A percentile compares a stretch with the other conserved stretches of the same genome.
phyloP scores from a whole-genome alignment of 2,329 filamentous ascomycete species.

The Lasiodiplodia sp. region DNA sequence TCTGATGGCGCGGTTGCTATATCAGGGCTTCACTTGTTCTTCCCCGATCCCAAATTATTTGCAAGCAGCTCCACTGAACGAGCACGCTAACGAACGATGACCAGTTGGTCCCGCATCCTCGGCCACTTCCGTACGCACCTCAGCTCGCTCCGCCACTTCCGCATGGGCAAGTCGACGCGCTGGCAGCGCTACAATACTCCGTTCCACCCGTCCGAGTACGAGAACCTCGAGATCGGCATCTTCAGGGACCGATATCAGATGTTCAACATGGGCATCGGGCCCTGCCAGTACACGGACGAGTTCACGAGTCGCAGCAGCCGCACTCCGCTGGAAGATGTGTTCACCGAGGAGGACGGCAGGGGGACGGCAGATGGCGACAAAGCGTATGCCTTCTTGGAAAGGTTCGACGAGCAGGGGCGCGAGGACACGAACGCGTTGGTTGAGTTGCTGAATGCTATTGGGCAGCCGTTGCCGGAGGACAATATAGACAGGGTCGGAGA shows the following conservation, averaged over 20 bases:
- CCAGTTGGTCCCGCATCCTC: background rate
- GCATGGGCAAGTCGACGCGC: constrained; percentile 6
- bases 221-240: background rate
- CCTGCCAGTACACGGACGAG: background rate
- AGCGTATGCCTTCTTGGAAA: background rate
- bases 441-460: background rate
- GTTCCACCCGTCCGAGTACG: background rate
- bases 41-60: no score
- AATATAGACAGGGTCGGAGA: background rate
- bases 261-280: constrained; percentile 11
- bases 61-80: background rate
- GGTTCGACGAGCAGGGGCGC: background rate
- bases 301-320: background rate
- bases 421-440: background rate
- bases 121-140: background rate
- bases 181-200: background rate
- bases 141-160: background rate
- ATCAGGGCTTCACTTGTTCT: no score
- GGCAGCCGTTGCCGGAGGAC: background rate
- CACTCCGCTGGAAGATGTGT: no score
- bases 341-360: background rate
- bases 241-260: background rate
- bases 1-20: background rate
- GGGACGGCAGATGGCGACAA: background rate
- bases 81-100: background rate